phyloP scores from a whole-genome alignment of 225 moss, liverwort and hornwort genomes.

The Pleurozium schreberi region DNA sequence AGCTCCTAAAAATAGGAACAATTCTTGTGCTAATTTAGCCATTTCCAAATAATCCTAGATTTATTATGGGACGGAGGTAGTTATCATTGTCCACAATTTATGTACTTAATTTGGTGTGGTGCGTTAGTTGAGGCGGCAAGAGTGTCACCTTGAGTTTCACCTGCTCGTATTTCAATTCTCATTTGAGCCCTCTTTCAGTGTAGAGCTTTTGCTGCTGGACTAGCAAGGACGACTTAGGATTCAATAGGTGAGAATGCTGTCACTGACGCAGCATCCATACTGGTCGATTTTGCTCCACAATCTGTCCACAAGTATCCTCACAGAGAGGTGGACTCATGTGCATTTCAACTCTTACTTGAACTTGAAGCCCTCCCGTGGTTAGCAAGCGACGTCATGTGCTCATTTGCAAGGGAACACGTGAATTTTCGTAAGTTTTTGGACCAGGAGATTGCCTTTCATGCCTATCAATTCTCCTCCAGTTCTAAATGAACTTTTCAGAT shows the following conservation, averaged over 20 bases:
- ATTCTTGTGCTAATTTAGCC: no score
- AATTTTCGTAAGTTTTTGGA: not conserved
- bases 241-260: not conserved
- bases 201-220: not conserved
- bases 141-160: not conserved
- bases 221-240: not conserved
- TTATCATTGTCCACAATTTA: no score
- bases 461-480: not conserved
- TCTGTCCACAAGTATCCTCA: not conserved
- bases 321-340: not conserved
- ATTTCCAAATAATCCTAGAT: no score
- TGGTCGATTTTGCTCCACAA: not conserved
- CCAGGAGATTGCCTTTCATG: not conserved
- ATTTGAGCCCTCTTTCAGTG: not conserved
- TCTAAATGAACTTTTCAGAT: not conserved
- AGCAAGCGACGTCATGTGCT: not conserved
- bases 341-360: not conserved
- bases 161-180: not conserved
- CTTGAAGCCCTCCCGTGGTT: not conserved
- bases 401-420: not conserved
- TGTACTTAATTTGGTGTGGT: no score
- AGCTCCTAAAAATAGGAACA: no score
- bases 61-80: no score
- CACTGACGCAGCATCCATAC: not conserved
- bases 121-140: conserved; percentile 12